Base-by-base conservation (phyloP, 768 basidiomycete genomes). In the Tulasnella sp. region DNA sequence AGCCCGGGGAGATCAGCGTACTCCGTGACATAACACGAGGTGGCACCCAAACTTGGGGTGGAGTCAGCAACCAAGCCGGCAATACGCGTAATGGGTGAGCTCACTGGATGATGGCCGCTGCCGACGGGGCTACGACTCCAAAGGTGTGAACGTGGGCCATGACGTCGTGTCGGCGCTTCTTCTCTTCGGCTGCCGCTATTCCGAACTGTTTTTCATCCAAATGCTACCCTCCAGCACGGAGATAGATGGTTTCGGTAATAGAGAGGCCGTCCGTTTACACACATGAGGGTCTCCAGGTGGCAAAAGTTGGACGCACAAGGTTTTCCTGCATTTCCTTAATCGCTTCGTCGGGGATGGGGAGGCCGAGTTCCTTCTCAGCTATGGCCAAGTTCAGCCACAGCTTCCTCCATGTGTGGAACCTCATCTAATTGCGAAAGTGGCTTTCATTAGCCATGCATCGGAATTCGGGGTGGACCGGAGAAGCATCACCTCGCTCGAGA, bases 101-200 rank as follows among this genome's bases (percentile, higher is more conserved):
- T 80, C 82, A 94, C 94, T 98, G 97, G 82, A 98, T 98, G 83
- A 98, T 97, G 24, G 96, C 95, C 21, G 96, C 96, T 36, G 97
- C 97, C 44, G 94, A 94, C 12, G 97, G 97, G 0, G 97, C 97
- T 76, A 97, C 93, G 71, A 89, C 89, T 7, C 97, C 97, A 84
- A 98, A 99, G 4, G 97, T 98, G 86, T 99, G 96, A 68, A 99
- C 98, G 84, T 99, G 98, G 0, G 98, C 98, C 98, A 99, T 99
- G 68, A 99, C 98, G 86, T 99, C 98, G 87, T 99, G 98, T 18
- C 98, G 89, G 36, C 98, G 88, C 86, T 96, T 98, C 88, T 98
- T 99, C 87, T 99, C 98, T 85, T 99, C 98, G 78, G 89, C 87
- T 0, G 96, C 97, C 1, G 98, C 98, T 76, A 94, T 88, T 81